These are phyloP conservation scores for Candolleomyces efflorescens DNA, from an alignment of 768 basidiomycete species.

Conservation along the genomic window DNA sequence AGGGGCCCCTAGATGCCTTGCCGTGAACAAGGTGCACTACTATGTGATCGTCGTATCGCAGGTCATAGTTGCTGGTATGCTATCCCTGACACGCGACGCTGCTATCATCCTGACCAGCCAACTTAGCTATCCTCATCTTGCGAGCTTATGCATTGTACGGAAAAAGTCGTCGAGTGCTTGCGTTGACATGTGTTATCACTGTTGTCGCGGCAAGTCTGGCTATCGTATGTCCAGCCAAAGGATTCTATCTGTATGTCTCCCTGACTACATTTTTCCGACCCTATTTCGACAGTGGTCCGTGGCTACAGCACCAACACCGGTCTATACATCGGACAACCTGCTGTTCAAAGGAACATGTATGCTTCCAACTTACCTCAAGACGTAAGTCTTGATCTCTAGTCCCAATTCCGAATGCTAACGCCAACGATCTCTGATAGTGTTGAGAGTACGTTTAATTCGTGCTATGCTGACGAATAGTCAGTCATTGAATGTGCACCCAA, in stretches of 20 bases:
- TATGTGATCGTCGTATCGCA: slow-evolving; percentile 31
- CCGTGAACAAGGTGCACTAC: slow-evolving; percentile 23
- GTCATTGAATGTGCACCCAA: not conserved
- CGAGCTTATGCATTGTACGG: slow-evolving; percentile 39
- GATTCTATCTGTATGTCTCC: not conserved
- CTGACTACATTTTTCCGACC: not conserved
- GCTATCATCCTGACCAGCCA: not conserved
- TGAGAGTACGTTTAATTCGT: not conserved
- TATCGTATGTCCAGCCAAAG: slow-evolving; percentile 13
- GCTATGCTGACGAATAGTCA: too few relatives aligned
- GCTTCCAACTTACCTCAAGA: not conserved
- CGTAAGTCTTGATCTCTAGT: not conserved
- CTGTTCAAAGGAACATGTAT: slow-evolving; percentile 4
- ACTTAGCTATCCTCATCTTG: slow-evolving; percentile 32
- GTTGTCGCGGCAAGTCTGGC: slow-evolving; percentile 25
- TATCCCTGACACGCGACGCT: not conserved
- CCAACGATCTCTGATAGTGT: not conserved
- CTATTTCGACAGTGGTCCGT: not conserved
- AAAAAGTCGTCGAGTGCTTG: slow-evolving; percentile 23
- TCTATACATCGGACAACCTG: not conserved
- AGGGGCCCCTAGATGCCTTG: slow-evolving; percentile 18
- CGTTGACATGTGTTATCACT: slow-evolving; percentile 19
- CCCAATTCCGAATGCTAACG: not conserved
- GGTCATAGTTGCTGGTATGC: slow-evolving; percentile 34
- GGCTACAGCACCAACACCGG: not conserved